A percentile compares a stretch with the other conserved stretches of the same genome.
Conservation (phyloP, 192 early-diverging fungal species). For the Entrophospora sp. region DNA sequence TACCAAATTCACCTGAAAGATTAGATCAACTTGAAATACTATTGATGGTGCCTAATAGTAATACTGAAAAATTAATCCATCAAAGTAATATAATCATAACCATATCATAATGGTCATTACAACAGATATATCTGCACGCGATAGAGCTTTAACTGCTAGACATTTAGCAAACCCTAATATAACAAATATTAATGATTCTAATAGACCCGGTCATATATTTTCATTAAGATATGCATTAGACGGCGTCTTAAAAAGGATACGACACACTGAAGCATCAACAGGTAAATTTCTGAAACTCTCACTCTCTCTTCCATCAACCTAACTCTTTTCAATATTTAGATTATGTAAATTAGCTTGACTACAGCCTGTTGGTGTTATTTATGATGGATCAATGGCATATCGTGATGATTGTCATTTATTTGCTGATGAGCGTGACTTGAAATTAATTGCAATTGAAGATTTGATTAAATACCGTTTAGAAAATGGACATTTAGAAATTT, state of each 20-base stretch:
- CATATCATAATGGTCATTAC: conserved; percentile 51
- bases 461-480: conserved; percentile 66
- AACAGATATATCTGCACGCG: conserved; percentile 91
- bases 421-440: conserved; percentile 74
- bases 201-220: conserved; percentile 87
- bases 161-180: conserved; percentile 66
- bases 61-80: too few species aligned
- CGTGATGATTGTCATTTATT: conserved; percentile 82
- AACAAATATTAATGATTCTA: conserved; percentile 57
- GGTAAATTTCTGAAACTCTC: conserved; percentile 21
- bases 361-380: conserved; percentile 78
- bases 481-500: conserved; percentile 22
- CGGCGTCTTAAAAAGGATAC: conserved; percentile 77
- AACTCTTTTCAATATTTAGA: conserved; percentile 32
- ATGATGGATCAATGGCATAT: conserved; percentile 89
- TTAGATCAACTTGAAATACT: conserved; percentile 80
- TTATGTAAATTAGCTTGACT: conserved; percentile 76
- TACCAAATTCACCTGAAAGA: conserved; percentile 62
- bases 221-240: conserved; percentile 72
- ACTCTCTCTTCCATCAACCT: not conserved
- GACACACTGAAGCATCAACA: conserved; percentile 90
- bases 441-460: conserved; percentile 83
- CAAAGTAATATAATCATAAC: too few species aligned
- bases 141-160: conserved; percentile 69
- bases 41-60: conserved; percentile 86